Conservation (phyloP, 768 basidiomycete genomes). For the Mycena vulgaris region DNA sequence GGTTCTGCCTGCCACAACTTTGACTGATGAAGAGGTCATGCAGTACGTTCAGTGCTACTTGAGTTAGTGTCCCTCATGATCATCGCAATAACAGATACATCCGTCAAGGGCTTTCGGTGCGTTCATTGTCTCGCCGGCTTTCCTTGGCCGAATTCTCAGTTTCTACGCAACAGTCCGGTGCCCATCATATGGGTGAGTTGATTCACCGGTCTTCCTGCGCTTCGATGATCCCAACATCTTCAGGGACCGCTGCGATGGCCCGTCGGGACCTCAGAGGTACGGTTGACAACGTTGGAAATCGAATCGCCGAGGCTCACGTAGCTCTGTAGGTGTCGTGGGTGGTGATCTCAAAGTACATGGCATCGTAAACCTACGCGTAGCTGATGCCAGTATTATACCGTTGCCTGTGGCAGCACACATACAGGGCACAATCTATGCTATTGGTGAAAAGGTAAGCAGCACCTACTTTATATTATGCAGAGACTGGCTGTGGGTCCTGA, state of each 20-base stretch:
- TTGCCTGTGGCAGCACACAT: conserved; percentile 32
- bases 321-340: conserved; percentile 33
- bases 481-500: too few species aligned
- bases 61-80: too few species aligned
- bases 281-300: too few species aligned
- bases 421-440: conserved; percentile 38
- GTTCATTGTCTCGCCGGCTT: too few species aligned
- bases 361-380: conserved; percentile 33
- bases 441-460: conserved; percentile 36
- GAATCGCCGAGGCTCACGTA: neutral
- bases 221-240: too few species aligned
- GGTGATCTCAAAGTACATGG: conserved; percentile 37
- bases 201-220: neutral
- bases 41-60: neutral
- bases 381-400: conserved; percentile 41
- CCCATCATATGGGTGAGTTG: conserved; percentile 18
- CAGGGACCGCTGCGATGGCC: conserved; percentile 25
- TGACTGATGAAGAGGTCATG: conserved; percentile 22
- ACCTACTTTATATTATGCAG: too few species aligned
- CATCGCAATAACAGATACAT: neutral
- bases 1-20: neutral
- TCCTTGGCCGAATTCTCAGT: neutral
- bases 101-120: neutral
- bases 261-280: conserved; percentile 16
- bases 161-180: neutral